These are phyloP conservation scores for Chalciporus sp. DNA, from an alignment of 1,284 basidiomycete genomes.

Conservation along the genomic window DNA sequence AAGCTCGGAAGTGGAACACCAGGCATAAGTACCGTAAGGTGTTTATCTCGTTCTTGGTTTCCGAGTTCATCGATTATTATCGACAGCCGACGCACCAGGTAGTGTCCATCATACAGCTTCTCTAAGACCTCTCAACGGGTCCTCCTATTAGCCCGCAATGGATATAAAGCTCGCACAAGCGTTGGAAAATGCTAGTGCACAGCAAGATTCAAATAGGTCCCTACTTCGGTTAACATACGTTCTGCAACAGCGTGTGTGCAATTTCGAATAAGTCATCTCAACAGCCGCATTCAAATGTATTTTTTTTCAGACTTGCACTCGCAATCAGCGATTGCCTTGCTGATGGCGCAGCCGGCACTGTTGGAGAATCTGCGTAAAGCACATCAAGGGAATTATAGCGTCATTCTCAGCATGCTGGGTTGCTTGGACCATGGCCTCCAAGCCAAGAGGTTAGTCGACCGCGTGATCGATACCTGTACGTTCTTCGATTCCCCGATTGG, in stretches of 20 bases:
- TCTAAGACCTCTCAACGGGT: background rate
- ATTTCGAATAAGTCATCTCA: background rate
- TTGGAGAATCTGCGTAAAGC: slow-evolving; percentile 87
- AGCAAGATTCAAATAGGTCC: slow-evolving; percentile 84
- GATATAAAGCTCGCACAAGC: slow-evolving; percentile 60
- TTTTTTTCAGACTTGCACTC: slow-evolving; percentile 58
- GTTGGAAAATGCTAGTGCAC: slow-evolving; percentile 78
- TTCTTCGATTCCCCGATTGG: slow-evolving; percentile 13
- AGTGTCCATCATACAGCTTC: background rate
- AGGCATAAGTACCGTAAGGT: slow-evolving; percentile 48
- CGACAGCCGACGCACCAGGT: slow-evolving; percentile 37
- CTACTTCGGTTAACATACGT: slow-evolving; percentile 85
- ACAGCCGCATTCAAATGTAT: slow-evolving; percentile 7
- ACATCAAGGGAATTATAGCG: slow-evolving; percentile 86
- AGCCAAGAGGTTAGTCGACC: slow-evolving; percentile 86
- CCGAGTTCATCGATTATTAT: slow-evolving; percentile 9
- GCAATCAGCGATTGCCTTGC: slow-evolving; percentile 79
- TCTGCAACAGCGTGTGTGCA: slow-evolving; percentile 70
- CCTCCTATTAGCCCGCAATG: slow-evolving; percentile 41
- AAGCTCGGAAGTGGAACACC: slow-evolving; percentile 35
- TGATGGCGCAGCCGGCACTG: slow-evolving; percentile 78
- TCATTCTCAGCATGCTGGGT: slow-evolving; percentile 87
- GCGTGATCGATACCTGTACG: slow-evolving; percentile 86
- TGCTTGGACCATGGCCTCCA: slow-evolving; percentile 83
- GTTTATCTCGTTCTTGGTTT: background rate